Evolutionary conservation across 2,329 filamentous ascomycete species (phyloP).

Genomic region (Fusarium verticillioides): DNA sequence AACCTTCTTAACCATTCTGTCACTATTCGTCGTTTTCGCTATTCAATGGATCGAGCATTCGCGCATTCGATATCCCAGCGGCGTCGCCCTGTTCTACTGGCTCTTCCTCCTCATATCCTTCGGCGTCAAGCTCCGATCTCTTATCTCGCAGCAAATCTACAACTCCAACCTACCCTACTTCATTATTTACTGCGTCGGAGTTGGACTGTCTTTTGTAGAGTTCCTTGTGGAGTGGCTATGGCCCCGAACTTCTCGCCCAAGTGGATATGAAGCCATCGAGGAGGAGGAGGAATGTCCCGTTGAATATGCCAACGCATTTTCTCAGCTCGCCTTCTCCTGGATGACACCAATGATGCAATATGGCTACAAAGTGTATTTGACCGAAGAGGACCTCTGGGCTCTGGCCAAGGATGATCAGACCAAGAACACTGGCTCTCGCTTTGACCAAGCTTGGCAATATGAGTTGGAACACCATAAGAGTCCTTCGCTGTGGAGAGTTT

Average conservation of each 20-base stretch:
- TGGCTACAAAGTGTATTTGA: constrained; percentile 91
- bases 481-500: constrained; percentile 82
- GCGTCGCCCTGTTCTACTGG: constrained; percentile 93
- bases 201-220: constrained; percentile 75
- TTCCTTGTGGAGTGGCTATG: constrained; percentile 88
- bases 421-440: constrained; percentile 73
- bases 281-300: constrained; percentile 75
- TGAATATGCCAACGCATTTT: constrained; percentile 95
- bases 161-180: constrained; percentile 77
- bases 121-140: constrained; percentile 84
- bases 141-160: constrained; percentile 82
- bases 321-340: constrained; percentile 93
- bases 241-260: constrained; percentile 73
- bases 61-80: constrained; percentile 85
- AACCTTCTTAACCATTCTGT: constrained; percentile 75
- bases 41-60: constrained; percentile 90
- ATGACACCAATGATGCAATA: constrained; percentile 98
- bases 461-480: constrained; percentile 76
- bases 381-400: constrained; percentile 96
- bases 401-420: constrained; percentile 84
- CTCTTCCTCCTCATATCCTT: constrained; percentile 83
- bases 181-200: constrained; percentile 75
- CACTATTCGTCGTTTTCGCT: constrained; percentile 77
- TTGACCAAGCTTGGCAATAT: constrained; percentile 80
- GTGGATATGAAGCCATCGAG: constrained; percentile 66